These are phyloP conservation scores for Oryza officinalis DNA, from an alignment of 176 grass and related monocot genomes.

Conservation along the genomic window DNA sequence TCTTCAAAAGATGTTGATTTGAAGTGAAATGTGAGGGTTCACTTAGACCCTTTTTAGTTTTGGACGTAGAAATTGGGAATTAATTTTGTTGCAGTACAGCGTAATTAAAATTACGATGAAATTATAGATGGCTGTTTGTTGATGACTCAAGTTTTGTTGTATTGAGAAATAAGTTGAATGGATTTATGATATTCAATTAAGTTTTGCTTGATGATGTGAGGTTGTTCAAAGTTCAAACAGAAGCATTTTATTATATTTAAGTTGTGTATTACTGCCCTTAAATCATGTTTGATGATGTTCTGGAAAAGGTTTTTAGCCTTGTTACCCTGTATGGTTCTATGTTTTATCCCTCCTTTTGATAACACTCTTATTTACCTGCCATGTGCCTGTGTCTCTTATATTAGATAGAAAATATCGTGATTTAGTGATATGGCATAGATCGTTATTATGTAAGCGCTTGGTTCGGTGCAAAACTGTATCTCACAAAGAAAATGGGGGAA, in stretches of 20 bases:
- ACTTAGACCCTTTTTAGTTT: background rate
- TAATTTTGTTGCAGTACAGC: background rate
- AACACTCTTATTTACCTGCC: background rate
- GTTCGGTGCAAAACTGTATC: background rate
- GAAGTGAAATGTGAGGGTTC: slow-evolving; percentile 11
- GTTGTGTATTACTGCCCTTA: background rate
- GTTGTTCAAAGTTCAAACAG: background rate
- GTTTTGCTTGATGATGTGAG: background rate
- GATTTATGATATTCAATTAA: background rate
- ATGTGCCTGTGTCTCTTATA: background rate
- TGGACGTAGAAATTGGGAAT: background rate
- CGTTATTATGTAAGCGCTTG: background rate
- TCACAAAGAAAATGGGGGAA: background rate
- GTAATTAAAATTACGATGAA: background rate
- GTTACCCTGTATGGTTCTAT: background rate
- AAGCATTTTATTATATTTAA: background rate
- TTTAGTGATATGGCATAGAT: background rate
- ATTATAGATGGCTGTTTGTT: background rate
- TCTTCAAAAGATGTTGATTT: background rate
- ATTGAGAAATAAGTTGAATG: slow-evolving; percentile 6
- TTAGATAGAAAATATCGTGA: background rate
- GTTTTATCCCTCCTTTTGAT: background rate
- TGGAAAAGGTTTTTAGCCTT: background rate
- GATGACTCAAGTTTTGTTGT: slow-evolving; percentile 17
- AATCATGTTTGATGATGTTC: slow-evolving; percentile 21